Evolutionary conservation across 1,139 yeast species (phyloP).

Genomic region (Pichia sp.): DNA sequence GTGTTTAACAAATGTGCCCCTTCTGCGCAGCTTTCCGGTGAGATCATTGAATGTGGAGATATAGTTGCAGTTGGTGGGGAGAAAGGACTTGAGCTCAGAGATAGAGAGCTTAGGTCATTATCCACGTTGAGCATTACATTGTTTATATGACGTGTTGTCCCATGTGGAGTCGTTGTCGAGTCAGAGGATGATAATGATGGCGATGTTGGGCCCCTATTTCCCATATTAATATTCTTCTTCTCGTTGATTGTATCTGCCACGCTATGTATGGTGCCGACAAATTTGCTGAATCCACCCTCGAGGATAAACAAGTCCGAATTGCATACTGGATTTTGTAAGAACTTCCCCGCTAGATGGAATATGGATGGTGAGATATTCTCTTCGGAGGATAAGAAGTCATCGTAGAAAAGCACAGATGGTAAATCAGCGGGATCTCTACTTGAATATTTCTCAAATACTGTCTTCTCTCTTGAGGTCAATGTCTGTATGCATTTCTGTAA

Average conservation of each 20-base stretch:
- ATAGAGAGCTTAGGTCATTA: slow-evolving; percentile 2
- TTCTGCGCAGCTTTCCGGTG: slow-evolving; percentile 1
- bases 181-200: too few relatives aligned
- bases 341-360: slow-evolving; percentile 43
- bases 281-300: slow-evolving; percentile 31
- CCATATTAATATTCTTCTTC: too few relatives aligned
- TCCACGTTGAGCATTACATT: slow-evolving; percentile 6
- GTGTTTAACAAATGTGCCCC: too few relatives aligned
- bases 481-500: slow-evolving; percentile 43
- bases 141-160: too few relatives aligned
- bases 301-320: slow-evolving; percentile 31
- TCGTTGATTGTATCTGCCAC: too few relatives aligned
- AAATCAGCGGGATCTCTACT: slow-evolving; percentile 22
- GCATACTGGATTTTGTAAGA: slow-evolving; percentile 33
- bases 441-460: slow-evolving; percentile 24
- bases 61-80: slow-evolving; percentile 2
- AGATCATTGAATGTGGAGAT: slow-evolving; percentile 9
- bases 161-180: too few relatives aligned
- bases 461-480: slow-evolving; percentile 36
- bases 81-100: slow-evolving; percentile 7
- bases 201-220: too few relatives aligned
- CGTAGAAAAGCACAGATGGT: slow-evolving; percentile 37
- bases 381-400: slow-evolving; percentile 20
- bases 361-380: slow-evolving; percentile 32
- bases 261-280: too few relatives aligned